These are phyloP conservation scores for Sphagnurus paluster DNA, from an alignment of 1,284 basidiomycete genomes.

Conservation along the genomic window DNA sequence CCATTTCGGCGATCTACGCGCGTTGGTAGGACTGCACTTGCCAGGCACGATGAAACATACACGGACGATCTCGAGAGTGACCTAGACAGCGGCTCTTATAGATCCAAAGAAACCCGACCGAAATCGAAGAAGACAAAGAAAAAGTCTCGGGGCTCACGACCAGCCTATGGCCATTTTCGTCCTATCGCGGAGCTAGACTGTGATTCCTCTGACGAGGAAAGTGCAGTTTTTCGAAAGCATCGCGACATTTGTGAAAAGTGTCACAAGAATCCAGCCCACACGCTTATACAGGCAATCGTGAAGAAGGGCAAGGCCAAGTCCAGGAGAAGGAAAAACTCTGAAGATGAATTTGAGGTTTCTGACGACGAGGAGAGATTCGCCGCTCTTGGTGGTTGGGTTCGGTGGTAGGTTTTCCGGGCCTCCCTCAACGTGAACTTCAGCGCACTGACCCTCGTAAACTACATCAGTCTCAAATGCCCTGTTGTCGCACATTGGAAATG, in stretches of 20 bases:
- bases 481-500: conserved; percentile 82
- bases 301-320: conserved; percentile 38
- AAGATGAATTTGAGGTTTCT: conserved; percentile 48
- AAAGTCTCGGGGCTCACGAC: conserved; percentile 43
- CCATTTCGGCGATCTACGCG: conserved; percentile 39
- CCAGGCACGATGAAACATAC: conserved; percentile 32
- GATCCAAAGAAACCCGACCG: conserved; percentile 19
- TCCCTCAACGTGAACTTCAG: conserved; percentile 4
- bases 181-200: conserved; percentile 55
- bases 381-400: conserved; percentile 81
- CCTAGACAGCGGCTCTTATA: conserved; percentile 29
- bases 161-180: conserved; percentile 70
- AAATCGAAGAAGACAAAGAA: conserved; percentile 29
- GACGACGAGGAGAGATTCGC: conserved; percentile 56
- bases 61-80: conserved; percentile 24
- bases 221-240: conserved; percentile 56
- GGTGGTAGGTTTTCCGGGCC: conserved; percentile 60
- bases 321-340: conserved; percentile 44
- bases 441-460: no score
- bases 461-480: conserved; percentile 75
- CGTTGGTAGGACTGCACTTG: conserved; percentile 32
- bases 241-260: conserved; percentile 73
- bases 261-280: conserved; percentile 56
- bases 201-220: conserved; percentile 60
- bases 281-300: conserved; percentile 39